Conservation (phyloP, 257 asterid genomes). For the Penstemon davidsonii region DNA sequence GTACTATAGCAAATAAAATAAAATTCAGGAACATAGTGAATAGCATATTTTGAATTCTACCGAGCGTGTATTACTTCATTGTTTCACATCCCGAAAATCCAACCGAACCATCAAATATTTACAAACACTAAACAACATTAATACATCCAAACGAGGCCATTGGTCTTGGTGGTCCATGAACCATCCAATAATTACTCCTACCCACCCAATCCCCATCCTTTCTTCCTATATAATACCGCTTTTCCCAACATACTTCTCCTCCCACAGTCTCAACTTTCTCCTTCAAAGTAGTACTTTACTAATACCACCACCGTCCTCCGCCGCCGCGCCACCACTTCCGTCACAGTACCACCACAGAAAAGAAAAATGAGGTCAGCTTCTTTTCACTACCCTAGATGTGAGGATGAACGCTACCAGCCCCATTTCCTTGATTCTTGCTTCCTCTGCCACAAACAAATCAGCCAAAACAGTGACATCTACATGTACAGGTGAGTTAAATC, state of each 20-base stretch:
- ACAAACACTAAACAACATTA: not conserved
- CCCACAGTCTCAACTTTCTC: constrained; percentile 28
- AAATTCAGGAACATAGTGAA: too few relatives aligned
- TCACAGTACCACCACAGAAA: not conserved
- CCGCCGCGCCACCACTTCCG: constrained; percentile 8
- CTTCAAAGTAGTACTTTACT: not conserved
- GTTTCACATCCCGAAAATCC: too few relatives aligned
- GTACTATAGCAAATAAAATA: too few relatives aligned
- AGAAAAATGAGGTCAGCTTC: constrained; percentile 43
- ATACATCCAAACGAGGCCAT: not conserved
- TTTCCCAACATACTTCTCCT: constrained; percentile 19
- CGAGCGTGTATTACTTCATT: too few relatives aligned
- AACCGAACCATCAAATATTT: not conserved
- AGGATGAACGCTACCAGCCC: constrained; percentile 46
- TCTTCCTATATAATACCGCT: constrained; percentile 37
- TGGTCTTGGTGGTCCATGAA: constrained; percentile 21
- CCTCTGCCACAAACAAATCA: constrained; percentile 64
- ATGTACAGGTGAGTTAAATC: constrained; percentile 76
- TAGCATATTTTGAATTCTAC: not conserved
- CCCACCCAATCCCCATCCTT: not conserved
- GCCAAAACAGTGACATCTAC: constrained; percentile 76
- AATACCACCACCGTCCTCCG: not conserved
- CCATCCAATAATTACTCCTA: constrained; percentile 19
- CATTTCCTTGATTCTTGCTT: constrained; percentile 86
- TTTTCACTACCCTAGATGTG: constrained; percentile 48